Evolutionary conservation across 2,329 filamentous ascomycete species (phyloP), one percentile per base, ranked within the genome.

Genomic region (Pyrenophora teres): DNA sequence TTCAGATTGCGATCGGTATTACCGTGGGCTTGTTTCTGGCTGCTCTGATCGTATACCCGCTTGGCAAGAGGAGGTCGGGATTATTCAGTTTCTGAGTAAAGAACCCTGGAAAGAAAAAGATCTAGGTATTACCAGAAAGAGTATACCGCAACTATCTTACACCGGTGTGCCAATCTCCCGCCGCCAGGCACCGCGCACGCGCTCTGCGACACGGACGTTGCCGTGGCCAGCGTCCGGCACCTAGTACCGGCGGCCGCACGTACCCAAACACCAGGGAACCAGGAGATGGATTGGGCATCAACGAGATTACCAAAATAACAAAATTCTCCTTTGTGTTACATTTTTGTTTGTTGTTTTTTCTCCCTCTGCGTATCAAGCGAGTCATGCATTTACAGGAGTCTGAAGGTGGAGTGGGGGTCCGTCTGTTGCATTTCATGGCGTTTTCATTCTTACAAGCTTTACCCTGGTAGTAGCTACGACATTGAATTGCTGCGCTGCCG

Each of bases 1-100:
- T 81, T 40, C 77, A 81, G 62, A 76, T 81, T 12, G 78, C 78
- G 0, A 80, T 81, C 56, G 78, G 78, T 3, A 80, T 80, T 42
- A 80, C 78, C 0, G 78, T 80, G 0, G 78, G 78, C 0, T 54
- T 81, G 47, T 81, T 80, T 56, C 57, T 80, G 42, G 75, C 74
- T 35, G 77, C 78, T 3, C 67, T 80, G 36, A 65, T 80, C 6
- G 77, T 80, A 3, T 80, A 80, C 67, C 78, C 78, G 1, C 69
- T 79, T 27, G 78, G 78, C 7, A 80, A 80, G 72, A 75, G 71
- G 64, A 71, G 77, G 56, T 76, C 73, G 43, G 69, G 69, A 9
- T 42, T 72, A 35, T 72, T 72, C 48, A 72, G 68, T 46, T 72
- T 72, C 43, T 72, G 62, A 39, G 16, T 12, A 2, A 23, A 12